Evolutionary conservation across 768 basidiomycete genomes (phyloP).

Genomic region (Russula brevipes): DNA sequence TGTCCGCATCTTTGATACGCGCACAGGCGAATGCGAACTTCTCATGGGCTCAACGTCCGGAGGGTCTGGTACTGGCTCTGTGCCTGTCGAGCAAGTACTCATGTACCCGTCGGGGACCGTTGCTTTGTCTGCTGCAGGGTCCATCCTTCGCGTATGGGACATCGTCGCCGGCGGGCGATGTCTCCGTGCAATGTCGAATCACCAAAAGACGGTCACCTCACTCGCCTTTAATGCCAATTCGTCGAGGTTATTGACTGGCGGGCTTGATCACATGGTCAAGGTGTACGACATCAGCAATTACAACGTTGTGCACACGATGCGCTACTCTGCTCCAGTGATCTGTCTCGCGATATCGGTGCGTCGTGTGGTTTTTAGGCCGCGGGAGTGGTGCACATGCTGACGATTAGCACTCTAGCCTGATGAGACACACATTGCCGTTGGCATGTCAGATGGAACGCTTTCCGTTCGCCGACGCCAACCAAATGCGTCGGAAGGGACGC

Average conservation of each 20-base stretch:
- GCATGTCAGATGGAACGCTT: slow-evolving; percentile 98
- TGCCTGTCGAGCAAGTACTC: slow-evolving; percentile 87
- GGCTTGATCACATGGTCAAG: slow-evolving; percentile 97
- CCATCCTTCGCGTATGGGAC: slow-evolving; percentile 94
- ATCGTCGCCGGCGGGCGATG: slow-evolving; percentile 87
- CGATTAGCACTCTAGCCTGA: slow-evolving; percentile 59
- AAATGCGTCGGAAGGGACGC: slow-evolving; percentile 55
- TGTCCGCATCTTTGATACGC: slow-evolving; percentile 78
- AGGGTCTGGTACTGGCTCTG: slow-evolving; percentile 32
- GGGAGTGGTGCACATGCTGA: slow-evolving; percentile 9
- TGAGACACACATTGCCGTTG: slow-evolving; percentile 92
- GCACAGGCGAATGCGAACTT: slow-evolving; percentile 82
- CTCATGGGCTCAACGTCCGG: slow-evolving; percentile 49
- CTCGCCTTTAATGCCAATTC: slow-evolving; percentile 74
- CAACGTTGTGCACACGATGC: slow-evolving; percentile 97
- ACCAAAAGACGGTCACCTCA: slow-evolving; percentile 95
- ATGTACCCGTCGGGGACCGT: slow-evolving; percentile 88
- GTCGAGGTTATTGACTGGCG: slow-evolving; percentile 79
- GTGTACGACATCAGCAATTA: slow-evolving; percentile 94
- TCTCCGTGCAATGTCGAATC: slow-evolving; percentile 87
- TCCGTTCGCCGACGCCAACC: slow-evolving; percentile 87
- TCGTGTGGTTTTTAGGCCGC: slow-evolving; percentile 17
- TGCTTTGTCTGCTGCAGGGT: slow-evolving; percentile 82
- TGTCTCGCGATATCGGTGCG: slow-evolving; percentile 88
- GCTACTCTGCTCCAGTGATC: slow-evolving; percentile 89